Percentiles rank a stretch among this genome's conserved stretches.
Conservation (phyloP, 2,329 filamentous ascomycete genomes). For the Sporothrix euskadiensis region DNA sequence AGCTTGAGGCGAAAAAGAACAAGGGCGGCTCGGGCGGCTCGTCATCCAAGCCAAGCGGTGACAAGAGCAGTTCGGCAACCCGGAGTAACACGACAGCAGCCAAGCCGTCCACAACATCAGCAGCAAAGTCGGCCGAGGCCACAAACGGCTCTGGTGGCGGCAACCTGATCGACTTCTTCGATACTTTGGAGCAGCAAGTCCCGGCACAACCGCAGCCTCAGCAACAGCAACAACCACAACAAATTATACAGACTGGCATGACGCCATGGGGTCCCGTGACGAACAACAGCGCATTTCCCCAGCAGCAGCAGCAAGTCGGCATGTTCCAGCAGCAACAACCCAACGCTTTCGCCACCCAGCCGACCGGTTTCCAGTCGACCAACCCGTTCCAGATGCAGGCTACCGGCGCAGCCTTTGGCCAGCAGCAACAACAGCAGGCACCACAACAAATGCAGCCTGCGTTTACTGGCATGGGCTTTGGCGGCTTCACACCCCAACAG, state of each 20-base stretch:
- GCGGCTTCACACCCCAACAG: slow-evolving; percentile 70
- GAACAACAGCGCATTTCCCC: slow-evolving; percentile 37
- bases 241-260: slow-evolving; percentile 39
- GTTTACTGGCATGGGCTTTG: slow-evolving; percentile 75
- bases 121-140: slow-evolving; percentile 48
- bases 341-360: slow-evolving; percentile 43
- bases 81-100: slow-evolving; percentile 44
- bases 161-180: slow-evolving; percentile 92
- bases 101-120: slow-evolving; percentile 35
- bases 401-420: slow-evolving; percentile 37
- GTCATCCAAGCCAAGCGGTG: slow-evolving; percentile 38
- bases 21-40: slow-evolving; percentile 46
- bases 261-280: slow-evolving; percentile 43
- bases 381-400: slow-evolving; percentile 48
- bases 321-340: slow-evolving; percentile 41
- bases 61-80: neutral
- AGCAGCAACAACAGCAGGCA: slow-evolving; percentile 38
- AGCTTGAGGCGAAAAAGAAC: slow-evolving; percentile 69
- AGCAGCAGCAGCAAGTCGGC: slow-evolving; percentile 37
- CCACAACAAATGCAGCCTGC: slow-evolving; percentile 48
- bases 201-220: slow-evolving; percentile 55
- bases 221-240: slow-evolving; percentile 15
- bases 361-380: slow-evolving; percentile 44
- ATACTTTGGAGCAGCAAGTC: slow-evolving; percentile 85
- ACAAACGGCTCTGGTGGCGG: slow-evolving; percentile 64